A percentile compares a stretch with the other conserved stretches of the same genome.
These are phyloP conservation scores for Fusarium secorum DNA, from an alignment of 2,329 filamentous ascomycete species.

Conservation along the genomic window DNA sequence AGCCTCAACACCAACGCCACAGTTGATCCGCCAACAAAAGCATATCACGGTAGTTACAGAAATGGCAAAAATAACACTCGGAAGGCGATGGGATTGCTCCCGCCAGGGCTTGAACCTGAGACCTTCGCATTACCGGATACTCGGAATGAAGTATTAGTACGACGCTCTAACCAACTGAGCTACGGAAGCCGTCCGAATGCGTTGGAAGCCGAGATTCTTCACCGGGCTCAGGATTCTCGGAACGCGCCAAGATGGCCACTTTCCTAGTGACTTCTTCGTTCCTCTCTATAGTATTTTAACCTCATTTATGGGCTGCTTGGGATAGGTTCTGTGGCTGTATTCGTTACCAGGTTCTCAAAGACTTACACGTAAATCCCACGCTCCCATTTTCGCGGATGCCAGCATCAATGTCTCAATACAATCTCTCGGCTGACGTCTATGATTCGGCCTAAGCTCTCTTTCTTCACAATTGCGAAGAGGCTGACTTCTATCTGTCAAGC, in stretches of 20 bases:
- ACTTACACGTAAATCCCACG: not conserved
- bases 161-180: conserved; percentile 1
- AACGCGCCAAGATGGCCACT: not conserved
- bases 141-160: not conserved
- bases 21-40: not conserved
- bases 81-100: not conserved
- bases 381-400: not conserved
- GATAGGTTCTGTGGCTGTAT: not conserved
- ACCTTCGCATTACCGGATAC: not conserved
- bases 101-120: not conserved
- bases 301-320: not conserved
- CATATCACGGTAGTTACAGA: not conserved
- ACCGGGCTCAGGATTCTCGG: rapidly evolving
- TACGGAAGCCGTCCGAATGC: not conserved
- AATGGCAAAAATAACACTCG: not conserved
- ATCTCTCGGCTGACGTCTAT: not conserved
- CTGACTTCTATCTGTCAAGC: not conserved
- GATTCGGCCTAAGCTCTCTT: not conserved
- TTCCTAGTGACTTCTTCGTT: rapidly evolving
- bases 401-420: not conserved
- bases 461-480: not conserved
- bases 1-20: not conserved
- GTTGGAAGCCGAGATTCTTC: not conserved
- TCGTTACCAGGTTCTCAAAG: not conserved
- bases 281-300: not conserved